phyloP scores from a whole-genome alignment of 2,329 filamentous ascomycete species.

The Beauveria pseudobassiana region DNA sequence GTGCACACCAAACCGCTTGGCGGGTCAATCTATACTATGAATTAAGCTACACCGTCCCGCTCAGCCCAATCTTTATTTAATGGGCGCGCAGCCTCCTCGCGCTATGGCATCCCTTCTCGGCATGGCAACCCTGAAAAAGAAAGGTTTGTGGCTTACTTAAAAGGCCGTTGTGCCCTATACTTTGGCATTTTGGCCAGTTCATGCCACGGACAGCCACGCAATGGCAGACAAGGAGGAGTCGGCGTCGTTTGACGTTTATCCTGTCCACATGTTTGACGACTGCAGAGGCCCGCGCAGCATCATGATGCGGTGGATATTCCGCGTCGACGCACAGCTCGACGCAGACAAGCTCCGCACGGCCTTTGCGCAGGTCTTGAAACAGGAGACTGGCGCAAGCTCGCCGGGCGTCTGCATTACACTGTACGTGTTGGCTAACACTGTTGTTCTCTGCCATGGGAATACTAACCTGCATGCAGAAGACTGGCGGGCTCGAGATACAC shows the following conservation, averaged over 20 bases:
- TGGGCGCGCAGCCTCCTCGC: not conserved
- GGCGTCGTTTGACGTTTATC: slow-evolving; percentile 18
- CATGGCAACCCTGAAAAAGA: too few species aligned
- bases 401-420: slow-evolving; percentile 29
- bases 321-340: slow-evolving; percentile 40
- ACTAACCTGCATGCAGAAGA: not conserved
- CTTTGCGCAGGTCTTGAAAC: slow-evolving; percentile 31
- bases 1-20: not conserved
- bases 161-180: too few species aligned
- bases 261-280: slow-evolving; percentile 27
- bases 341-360: slow-evolving; percentile 27
- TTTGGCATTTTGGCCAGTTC: too few species aligned
- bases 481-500: not conserved
- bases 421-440: not conserved
- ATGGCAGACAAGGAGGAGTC: not conserved
- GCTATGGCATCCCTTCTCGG: too few species aligned
- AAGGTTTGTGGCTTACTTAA: too few species aligned
- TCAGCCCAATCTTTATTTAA: not conserved
- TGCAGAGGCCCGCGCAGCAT: slow-evolving; percentile 18
- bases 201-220: too few species aligned
- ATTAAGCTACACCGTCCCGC: not conserved
- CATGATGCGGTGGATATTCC: slow-evolving; percentile 27
- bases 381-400: slow-evolving; percentile 39
- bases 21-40: not conserved
- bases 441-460: not conserved